These are phyloP conservation scores for Solanum peruvianum DNA, from an alignment of 257 asterid species.

Conservation along the genomic window DNA sequence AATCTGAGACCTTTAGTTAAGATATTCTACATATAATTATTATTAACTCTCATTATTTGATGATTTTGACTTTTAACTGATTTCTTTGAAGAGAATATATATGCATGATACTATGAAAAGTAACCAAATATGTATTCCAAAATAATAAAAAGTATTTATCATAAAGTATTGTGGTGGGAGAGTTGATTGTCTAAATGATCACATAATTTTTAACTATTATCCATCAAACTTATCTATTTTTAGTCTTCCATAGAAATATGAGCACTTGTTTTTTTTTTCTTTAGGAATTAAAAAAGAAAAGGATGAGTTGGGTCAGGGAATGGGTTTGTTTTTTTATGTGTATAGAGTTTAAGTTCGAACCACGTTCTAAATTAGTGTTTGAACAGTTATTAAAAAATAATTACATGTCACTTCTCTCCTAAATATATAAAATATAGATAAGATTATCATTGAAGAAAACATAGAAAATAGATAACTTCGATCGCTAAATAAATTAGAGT, in stretches of 20 bases:
- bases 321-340: not conserved
- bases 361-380: not conserved
- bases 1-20: too few species aligned
- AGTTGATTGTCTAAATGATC: not conserved
- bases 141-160: too few species aligned
- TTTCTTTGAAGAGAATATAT: not conserved
- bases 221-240: not conserved
- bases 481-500: not conserved
- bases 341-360: not conserved
- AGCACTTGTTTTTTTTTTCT: not conserved
- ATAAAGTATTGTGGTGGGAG: not conserved
- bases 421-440: not conserved
- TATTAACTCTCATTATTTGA: not conserved
- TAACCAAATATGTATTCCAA: not conserved
- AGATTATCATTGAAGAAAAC: not conserved
- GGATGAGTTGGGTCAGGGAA: not conserved
- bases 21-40: not conserved
- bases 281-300: not conserved
- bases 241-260: not conserved
- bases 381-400: not conserved
- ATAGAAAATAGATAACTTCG: not conserved
- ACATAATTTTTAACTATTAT: not conserved
- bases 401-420: not conserved
- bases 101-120: not conserved
- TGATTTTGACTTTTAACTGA: not conserved